These are phyloP conservation scores for Solanum habrochaites DNA, from an alignment of 257 asterid species.

Conservation along the genomic window DNA sequence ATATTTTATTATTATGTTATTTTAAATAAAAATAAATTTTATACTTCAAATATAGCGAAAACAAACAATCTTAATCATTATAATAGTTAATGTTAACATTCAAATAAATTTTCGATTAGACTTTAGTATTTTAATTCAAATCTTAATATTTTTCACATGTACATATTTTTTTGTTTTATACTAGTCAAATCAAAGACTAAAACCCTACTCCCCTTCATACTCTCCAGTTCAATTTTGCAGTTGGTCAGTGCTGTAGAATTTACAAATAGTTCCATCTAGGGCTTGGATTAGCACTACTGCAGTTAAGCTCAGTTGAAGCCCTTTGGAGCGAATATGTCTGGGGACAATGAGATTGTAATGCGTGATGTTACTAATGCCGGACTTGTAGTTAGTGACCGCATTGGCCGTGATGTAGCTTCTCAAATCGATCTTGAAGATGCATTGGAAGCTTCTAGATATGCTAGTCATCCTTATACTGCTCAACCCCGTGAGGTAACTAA, in stretches of 20 bases:
- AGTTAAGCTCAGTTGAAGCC: conserved; percentile 7
- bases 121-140: no score
- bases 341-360: conserved; percentile 70
- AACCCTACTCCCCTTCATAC: conserved; percentile 1
- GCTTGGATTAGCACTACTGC: background rate
- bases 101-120: background rate
- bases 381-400: conserved; percentile 64
- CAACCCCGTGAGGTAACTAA: conserved; percentile 81
- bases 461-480: conserved; percentile 82
- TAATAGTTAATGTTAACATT: background rate
- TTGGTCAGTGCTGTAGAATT: background rate
- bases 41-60: no score
- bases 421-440: conserved; percentile 90
- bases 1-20: background rate
- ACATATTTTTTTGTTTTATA: no score
- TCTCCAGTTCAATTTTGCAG: background rate
- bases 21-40: no score
- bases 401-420: conserved; percentile 55
- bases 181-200: conserved; percentile 5
- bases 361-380: conserved; percentile 96
- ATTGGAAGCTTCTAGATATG: conserved; percentile 87
- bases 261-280: background rate
- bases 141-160: no score
- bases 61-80: no score
- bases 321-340: conserved; percentile 21